Percentiles rank a stretch among this genome's conserved stretches.
Evolutionary conservation across 768 basidiomycete genomes (phyloP).

Genomic region (Cystobasidium ongulense): DNA sequence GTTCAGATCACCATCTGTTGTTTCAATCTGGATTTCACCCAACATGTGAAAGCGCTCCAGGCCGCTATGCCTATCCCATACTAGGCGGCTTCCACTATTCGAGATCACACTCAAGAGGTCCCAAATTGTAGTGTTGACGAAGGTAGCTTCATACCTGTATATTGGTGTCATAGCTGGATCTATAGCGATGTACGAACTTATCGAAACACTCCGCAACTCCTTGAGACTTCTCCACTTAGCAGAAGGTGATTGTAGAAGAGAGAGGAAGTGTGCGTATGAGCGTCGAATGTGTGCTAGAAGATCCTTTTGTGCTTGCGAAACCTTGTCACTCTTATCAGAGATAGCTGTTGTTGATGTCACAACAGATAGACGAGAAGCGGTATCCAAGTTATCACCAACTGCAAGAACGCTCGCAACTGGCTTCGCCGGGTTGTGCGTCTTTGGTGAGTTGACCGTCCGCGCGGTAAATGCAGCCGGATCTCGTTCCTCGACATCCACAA

Average conservation of each 20-base stretch:
- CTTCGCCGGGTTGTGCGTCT: neutral
- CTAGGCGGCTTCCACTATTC: conserved; percentile 72
- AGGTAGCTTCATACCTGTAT: conserved; percentile 91
- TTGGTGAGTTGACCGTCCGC: conserved; percentile 45
- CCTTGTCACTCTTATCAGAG: neutral
- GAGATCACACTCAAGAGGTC: conserved; percentile 80
- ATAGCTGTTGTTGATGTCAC: neutral
- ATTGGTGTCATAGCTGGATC: conserved; percentile 88
- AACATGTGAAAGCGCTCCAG: conserved; percentile 52
- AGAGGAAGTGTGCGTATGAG: conserved; percentile 97
- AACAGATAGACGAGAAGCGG: neutral
- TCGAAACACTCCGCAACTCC: conserved; percentile 79
- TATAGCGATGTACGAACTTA: conserved; percentile 92
- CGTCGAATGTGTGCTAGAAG: conserved; percentile 77
- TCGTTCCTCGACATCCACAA: conserved; percentile 60
- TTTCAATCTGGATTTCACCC: conserved; percentile 33
- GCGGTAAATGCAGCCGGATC: conserved; percentile 48
- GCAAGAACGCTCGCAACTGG: neutral
- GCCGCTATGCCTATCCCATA: conserved; percentile 83
- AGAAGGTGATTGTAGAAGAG: conserved; percentile 90
- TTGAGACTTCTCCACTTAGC: conserved; percentile 76
- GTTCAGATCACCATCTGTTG: neutral
- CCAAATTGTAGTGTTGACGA: conserved; percentile 92
- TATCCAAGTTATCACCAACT: neutral
- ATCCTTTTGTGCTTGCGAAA: conserved; percentile 52